Evolutionary conservation across 768 basidiomycete genomes (phyloP).

Genomic region (Russula sp.): DNA sequence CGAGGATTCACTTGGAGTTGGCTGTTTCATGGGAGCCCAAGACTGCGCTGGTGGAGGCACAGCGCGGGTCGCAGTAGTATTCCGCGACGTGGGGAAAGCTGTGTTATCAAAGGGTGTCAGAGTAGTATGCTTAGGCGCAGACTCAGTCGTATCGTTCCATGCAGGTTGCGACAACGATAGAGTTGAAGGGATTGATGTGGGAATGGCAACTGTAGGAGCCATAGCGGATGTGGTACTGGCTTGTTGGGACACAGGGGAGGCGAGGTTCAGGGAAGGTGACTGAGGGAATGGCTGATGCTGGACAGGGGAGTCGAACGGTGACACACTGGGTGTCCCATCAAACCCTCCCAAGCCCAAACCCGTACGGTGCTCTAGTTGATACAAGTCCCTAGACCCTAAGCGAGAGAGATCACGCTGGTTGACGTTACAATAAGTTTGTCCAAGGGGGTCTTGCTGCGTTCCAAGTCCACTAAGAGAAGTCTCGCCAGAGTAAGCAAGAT

Average conservation of each 20-base stretch:
- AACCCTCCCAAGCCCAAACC: slow-evolving; percentile 17
- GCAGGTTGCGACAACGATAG: slow-evolving; percentile 7
- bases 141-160: slow-evolving; percentile 14
- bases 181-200: slow-evolving; percentile 3
- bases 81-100: slow-evolving; percentile 17
- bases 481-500: slow-evolving; percentile 11
- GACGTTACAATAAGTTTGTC: slow-evolving; percentile 8
- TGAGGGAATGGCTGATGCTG: slow-evolving; percentile 16
- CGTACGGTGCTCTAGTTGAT: slow-evolving; percentile 12
- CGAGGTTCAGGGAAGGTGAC: slow-evolving; percentile 16
- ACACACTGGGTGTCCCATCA: slow-evolving; percentile 5
- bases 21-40: slow-evolving; percentile 12
- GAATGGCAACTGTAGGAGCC: background rate
- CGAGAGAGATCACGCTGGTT: slow-evolving; percentile 21
- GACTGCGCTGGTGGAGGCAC: slow-evolving; percentile 20
- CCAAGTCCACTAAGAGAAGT: slow-evolving; percentile 12
- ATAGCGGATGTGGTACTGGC: background rate
- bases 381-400: slow-evolving; percentile 18
- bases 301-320: slow-evolving; percentile 17
- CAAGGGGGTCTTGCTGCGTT: slow-evolving; percentile 14
- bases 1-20: slow-evolving; percentile 15
- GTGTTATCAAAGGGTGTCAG: slow-evolving; percentile 17
- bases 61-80: slow-evolving; percentile 16
- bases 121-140: slow-evolving; percentile 18
- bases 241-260: slow-evolving; percentile 7